These are phyloP conservation scores for Canavalia ensiformis DNA, from an alignment of 306 rosid species.

Conservation along the genomic window DNA sequence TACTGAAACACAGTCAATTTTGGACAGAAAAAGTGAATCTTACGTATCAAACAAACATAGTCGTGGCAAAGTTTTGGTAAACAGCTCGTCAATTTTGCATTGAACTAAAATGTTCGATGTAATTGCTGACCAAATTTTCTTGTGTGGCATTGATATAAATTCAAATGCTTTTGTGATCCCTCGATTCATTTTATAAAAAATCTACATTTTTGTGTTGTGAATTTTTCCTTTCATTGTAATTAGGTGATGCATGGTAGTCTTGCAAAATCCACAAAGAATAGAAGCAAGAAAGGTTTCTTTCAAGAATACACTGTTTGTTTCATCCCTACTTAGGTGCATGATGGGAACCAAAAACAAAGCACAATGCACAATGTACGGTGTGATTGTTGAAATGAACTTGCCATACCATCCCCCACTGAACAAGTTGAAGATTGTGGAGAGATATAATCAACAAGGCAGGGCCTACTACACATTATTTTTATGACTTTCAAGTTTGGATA, in stretches of 20 bases:
- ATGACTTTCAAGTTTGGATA: background rate
- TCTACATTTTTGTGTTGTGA: background rate
- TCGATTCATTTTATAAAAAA: background rate
- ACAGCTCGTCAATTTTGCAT: background rate
- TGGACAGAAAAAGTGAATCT: background rate
- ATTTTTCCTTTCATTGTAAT: background rate
- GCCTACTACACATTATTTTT: background rate
- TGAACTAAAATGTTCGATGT: background rate
- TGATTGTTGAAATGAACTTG: slow-evolving; percentile 26
- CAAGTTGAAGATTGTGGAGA: background rate
- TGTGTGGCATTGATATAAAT: background rate
- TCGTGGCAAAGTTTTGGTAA: background rate
- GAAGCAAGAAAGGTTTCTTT: slow-evolving; percentile 6
- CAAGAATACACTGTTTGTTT: background rate
- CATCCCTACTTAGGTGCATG: background rate
- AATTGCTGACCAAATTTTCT: background rate
- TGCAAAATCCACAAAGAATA: slow-evolving; percentile 2
- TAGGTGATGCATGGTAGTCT: no score
- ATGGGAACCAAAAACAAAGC: background rate
- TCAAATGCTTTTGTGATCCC: background rate
- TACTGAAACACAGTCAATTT: no score
- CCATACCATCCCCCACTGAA: background rate
- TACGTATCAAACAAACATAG: background rate
- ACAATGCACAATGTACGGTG: background rate
- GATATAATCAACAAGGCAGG: background rate